Percentiles rank a stretch among this genome's conserved stretches.
Evolutionary conservation across 176 grass and related monocot genomes (phyloP).

Genomic region (Triticum dicoccoides): DNA sequence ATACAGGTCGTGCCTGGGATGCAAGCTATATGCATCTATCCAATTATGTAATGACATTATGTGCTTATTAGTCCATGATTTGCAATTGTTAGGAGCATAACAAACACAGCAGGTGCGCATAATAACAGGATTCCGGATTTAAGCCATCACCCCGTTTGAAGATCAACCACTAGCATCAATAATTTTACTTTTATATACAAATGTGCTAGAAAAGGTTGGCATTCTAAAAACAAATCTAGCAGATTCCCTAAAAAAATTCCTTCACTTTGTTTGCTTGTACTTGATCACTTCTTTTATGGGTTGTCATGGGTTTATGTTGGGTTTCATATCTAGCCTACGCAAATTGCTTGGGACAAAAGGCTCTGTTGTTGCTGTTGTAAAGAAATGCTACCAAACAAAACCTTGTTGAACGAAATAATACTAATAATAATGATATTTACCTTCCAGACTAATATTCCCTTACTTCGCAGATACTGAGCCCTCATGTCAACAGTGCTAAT

Average conservation of each 20-base stretch:
- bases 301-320: not conserved
- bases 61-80: not conserved
- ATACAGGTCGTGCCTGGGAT: constrained; percentile 8
- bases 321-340: not conserved
- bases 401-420: constrained; percentile 10
- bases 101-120: not conserved
- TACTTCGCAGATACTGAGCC: constrained; percentile 87
- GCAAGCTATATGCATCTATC: constrained; percentile 13
- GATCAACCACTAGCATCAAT: not conserved
- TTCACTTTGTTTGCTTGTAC: not conserved
- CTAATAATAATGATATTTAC: constrained; percentile 37
- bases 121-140: not conserved
- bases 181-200: not conserved
- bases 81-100: not conserved
- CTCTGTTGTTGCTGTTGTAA: not conserved
- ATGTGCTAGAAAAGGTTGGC: not conserved
- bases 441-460: constrained; percentile 99
- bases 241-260: not conserved
- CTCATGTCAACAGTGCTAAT: constrained; percentile 99
- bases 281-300: not conserved
- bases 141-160: not conserved
- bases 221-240: not conserved
- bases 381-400: not conserved
- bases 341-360: not conserved
- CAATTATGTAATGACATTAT: not conserved